Evolutionary conservation across 176 grass and related monocot genomes (phyloP).

Genomic region (Raddia guianensis): DNA sequence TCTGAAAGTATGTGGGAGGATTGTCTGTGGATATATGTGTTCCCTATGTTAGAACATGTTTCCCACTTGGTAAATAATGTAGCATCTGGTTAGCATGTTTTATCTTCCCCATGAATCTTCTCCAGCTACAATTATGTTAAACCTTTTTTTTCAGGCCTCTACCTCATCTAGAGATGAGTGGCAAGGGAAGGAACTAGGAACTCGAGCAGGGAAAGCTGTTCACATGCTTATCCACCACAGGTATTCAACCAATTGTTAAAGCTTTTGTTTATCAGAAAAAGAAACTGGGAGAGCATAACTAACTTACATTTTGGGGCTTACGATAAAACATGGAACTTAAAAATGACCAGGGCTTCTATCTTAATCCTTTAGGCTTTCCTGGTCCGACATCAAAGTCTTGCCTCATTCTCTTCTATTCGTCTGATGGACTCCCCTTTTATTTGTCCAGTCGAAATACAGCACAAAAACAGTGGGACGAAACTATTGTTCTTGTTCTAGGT

Average conservation of each 20-base stretch:
- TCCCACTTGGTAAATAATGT: conserved; percentile 80
- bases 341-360: conserved; percentile 22
- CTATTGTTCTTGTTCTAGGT: conserved; percentile 92
- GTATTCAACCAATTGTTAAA: conserved; percentile 42
- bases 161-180: conserved; percentile 96
- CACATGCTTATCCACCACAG: conserved; percentile 99
- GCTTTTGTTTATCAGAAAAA: conserved; percentile 18
- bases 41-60: conserved; percentile 94
- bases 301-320: neutral
- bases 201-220: conserved; percentile 93
- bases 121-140: conserved; percentile 37
- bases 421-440: conserved; percentile 21
- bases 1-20: conserved; percentile 93
- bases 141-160: conserved; percentile 69
- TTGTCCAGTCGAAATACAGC: conserved; percentile 87
- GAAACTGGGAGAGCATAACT: neutral
- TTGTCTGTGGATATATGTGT: conserved; percentile 91
- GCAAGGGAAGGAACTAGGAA: conserved; percentile 97
- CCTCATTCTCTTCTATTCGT: conserved; percentile 27
- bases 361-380: conserved; percentile 4
- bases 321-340: conserved; percentile 20
- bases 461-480: conserved; percentile 99
- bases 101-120: conserved; percentile 28
- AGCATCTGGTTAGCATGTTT: conserved; percentile 22
- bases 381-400: neutral